Percentiles rank a stretch among this genome's conserved stretches.
Conservation (phyloP, 805 yeast genomes). For the Wickerhamomyces strasburgensis region DNA sequence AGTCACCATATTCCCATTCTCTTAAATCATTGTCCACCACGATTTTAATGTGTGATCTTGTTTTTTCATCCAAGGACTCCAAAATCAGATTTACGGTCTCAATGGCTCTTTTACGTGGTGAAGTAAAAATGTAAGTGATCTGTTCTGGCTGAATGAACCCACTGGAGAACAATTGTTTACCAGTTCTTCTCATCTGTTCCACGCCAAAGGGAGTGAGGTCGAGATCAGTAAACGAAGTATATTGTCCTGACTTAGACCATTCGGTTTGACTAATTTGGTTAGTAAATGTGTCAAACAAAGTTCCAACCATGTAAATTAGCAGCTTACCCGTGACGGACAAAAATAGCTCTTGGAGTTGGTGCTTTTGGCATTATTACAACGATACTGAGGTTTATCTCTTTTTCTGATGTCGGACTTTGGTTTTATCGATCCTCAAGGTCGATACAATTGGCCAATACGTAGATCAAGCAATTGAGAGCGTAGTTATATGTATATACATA, state of each 20-base stretch:
- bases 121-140: constrained; percentile 62
- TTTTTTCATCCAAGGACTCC: constrained; percentile 40
- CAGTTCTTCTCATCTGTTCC: constrained; percentile 69
- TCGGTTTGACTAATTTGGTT: constrained; percentile 59
- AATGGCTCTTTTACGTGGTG: constrained; percentile 79
- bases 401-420: constrained; percentile 3
- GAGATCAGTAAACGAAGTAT: constrained; percentile 82
- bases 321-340: constrained; percentile 65
- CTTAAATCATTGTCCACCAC: constrained; percentile 64
- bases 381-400: too few relatives aligned
- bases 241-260: constrained; percentile 93
- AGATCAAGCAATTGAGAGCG: too few relatives aligned
- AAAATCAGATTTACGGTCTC: constrained; percentile 67
- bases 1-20: constrained; percentile 97
- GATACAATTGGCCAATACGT: too few relatives aligned
- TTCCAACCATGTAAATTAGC: neutral
- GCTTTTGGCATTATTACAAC: constrained; percentile 19
- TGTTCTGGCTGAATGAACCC: constrained; percentile 59
- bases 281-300: neutral
- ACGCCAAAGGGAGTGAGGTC: constrained; percentile 76
- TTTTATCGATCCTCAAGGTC: too few relatives aligned
- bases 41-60: constrained; percentile 37
- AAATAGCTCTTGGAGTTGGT: constrained; percentile 61
- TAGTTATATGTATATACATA: too few relatives aligned
- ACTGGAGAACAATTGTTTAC: constrained; percentile 60